phyloP scores from a whole-genome alignment of 805 yeast genomes.

The Candida montana region DNA sequence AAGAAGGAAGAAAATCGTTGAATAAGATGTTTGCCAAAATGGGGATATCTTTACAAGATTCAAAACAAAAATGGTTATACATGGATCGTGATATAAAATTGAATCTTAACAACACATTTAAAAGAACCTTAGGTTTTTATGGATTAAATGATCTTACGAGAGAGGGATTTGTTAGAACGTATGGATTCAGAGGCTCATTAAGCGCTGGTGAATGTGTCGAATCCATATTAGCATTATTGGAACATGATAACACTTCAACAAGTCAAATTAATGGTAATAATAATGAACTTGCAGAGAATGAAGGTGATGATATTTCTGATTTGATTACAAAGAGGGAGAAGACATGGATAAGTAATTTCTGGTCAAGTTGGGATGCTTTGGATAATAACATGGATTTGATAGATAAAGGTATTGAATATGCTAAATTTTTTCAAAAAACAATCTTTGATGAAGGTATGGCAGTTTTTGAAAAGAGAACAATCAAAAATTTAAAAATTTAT shows the following conservation, averaged over 20 bases:
- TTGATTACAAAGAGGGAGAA: constrained; percentile 43
- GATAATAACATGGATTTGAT: constrained; percentile 47
- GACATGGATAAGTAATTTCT: constrained; percentile 69
- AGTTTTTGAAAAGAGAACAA: constrained; percentile 74
- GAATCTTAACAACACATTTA: constrained; percentile 62
- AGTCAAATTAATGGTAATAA: not conserved
- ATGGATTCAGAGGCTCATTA: constrained; percentile 81
- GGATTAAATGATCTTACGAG: constrained; percentile 79
- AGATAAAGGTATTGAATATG: constrained; percentile 69
- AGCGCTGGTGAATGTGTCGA: constrained; percentile 94
- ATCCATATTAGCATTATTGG: constrained; percentile 77
- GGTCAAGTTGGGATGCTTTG: constrained; percentile 64
- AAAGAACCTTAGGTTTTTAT: constrained; percentile 62
- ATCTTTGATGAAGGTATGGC: constrained; percentile 86
- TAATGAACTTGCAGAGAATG: constrained; percentile 23
- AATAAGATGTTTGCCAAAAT: constrained; percentile 92
- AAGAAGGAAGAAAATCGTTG: constrained; percentile 78
- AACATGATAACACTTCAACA: constrained; percentile 43
- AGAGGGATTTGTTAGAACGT: constrained; percentile 82
- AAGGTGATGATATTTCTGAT: constrained; percentile 28
- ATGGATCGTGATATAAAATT: constrained; percentile 77
- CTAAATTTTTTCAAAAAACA: constrained; percentile 77
- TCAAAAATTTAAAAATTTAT: constrained; percentile 75
- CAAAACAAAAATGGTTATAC: constrained; percentile 89
- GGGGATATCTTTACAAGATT: constrained; percentile 89